phyloP scores from a whole-genome alignment of 768 basidiomycete genomes.

The Plicaturopsis crispa region DNA sequence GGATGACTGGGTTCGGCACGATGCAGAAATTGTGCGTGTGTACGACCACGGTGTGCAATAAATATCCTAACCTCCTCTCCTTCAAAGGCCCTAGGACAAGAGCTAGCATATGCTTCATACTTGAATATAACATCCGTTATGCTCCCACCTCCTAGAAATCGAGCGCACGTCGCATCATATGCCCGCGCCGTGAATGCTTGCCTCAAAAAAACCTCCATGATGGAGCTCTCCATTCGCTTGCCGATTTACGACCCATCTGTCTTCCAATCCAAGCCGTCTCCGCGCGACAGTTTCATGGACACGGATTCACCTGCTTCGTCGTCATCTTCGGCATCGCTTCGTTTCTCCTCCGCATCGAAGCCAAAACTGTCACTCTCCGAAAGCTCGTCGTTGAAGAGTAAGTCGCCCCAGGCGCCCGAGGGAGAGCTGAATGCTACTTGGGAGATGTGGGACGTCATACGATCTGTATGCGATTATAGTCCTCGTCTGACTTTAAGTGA shows the following conservation, averaged over 20 bases:
- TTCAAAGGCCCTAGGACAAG: slow-evolving; percentile 81
- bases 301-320: slow-evolving; percentile 9
- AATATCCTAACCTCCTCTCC: slow-evolving; percentile 5
- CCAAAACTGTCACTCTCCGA: slow-evolving; percentile 11
- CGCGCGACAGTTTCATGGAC: slow-evolving; percentile 8
- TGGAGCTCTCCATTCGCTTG: slow-evolving; percentile 76
- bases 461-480: slow-evolving; percentile 83
- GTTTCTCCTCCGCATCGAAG: slow-evolving; percentile 4
- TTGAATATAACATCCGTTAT: slow-evolving; percentile 81
- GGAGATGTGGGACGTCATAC: slow-evolving; percentile 98
- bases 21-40: slow-evolving; percentile 85
- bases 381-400: slow-evolving; percentile 18
- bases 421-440: slow-evolving; percentile 70
- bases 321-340: slow-evolving; percentile 8
- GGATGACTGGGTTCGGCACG: slow-evolving; percentile 92
- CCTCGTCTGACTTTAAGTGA: slow-evolving; percentile 65
- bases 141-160: slow-evolving; percentile 81
- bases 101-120: slow-evolving; percentile 89
- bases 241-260: slow-evolving; percentile 74
- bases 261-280: slow-evolving; percentile 32
- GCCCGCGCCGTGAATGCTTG: slow-evolving; percentile 84
- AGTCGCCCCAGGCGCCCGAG: slow-evolving; percentile 33
- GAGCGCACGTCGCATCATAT: slow-evolving; percentile 84
- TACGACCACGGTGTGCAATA: slow-evolving; percentile 7
- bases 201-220: slow-evolving; percentile 60